Conservation (phyloP, 164 flowering plant species). For the Chloranthus sessilifolius region DNA sequence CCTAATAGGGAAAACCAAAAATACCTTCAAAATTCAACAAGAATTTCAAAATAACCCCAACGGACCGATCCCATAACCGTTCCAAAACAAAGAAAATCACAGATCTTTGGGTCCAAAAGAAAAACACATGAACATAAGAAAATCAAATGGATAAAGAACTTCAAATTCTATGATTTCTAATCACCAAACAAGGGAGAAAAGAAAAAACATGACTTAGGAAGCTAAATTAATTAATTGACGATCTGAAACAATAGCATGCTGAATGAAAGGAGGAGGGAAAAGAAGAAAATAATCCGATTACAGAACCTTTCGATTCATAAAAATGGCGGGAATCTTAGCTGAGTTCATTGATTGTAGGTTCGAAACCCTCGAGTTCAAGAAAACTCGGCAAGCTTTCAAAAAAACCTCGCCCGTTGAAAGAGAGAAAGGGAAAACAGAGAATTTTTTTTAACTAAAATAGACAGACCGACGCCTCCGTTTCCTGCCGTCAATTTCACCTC, state of each 20-base stretch:
- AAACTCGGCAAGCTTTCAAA: slow-evolving; percentile 13
- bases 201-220: no score
- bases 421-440: slow-evolving; percentile 19
- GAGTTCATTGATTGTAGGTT: slow-evolving; percentile 22
- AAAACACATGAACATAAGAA: slow-evolving; percentile 11
- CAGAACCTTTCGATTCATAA: slow-evolving; percentile 22
- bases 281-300: slow-evolving; percentile 2
- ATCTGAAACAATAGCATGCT: slow-evolving; percentile 6
- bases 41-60: slow-evolving; percentile 8
- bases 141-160: slow-evolving; percentile 2
- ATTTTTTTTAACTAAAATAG: slow-evolving; percentile 24
- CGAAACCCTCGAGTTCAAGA: slow-evolving; percentile 16
- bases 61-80: slow-evolving; percentile 5
- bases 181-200: slow-evolving; percentile 1
- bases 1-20: slow-evolving; percentile 16
- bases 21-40: background rate
- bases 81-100: slow-evolving; percentile 16
- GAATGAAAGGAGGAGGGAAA: slow-evolving; percentile 4
- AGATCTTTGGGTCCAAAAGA: slow-evolving; percentile 34
- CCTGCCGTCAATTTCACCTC: slow-evolving; percentile 30
- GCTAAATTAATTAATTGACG: no score
- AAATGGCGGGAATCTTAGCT: slow-evolving; percentile 39
- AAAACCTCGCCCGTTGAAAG: slow-evolving; percentile 72
- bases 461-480: slow-evolving; percentile 50
- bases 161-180: slow-evolving; percentile 20